Evolutionary conservation across 106 monocot species (phyloP).

Genomic region (Amphibolis antarctica): DNA sequence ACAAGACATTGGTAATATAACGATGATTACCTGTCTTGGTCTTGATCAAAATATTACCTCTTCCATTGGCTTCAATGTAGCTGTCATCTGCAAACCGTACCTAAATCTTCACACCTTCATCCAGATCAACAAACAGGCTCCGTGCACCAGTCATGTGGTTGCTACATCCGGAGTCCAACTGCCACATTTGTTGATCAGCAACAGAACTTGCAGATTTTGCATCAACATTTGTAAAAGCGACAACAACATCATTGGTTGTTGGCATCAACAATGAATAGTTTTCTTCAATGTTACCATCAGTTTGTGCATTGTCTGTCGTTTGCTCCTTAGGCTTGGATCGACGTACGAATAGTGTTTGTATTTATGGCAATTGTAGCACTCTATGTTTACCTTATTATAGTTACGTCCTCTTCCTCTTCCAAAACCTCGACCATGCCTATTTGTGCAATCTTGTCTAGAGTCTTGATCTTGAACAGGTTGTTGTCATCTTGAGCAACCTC

Average conservation of each 20-base stretch:
- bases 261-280: not conserved
- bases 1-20: not conserved
- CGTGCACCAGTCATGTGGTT: slow-evolving; percentile 2
- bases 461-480: no score
- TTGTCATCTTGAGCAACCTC: no score
- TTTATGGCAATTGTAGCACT: slow-evolving; percentile 4
- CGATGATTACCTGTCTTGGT: not conserved
- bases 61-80: not conserved
- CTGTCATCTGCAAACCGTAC: slow-evolving; percentile 11
- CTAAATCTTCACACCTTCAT: slow-evolving; percentile 1
- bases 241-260: no score
- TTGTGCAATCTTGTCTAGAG: no score
- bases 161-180: slow-evolving; percentile 3
- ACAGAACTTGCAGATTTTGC: not conserved
- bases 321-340: not conserved
- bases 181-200: no score
- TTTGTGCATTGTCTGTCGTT: not conserved
- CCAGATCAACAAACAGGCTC: not conserved
- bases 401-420: not conserved
- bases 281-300: no score
- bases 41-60: slow-evolving; percentile 1
- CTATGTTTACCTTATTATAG: not conserved
- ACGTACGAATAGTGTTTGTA: not conserved
- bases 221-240: no score
- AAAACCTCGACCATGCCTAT: no score